Percentiles rank a stretch among this genome's conserved stretches.
phyloP scores from a whole-genome alignment of 306 rosid species.

The Ziziphus jujuba region DNA sequence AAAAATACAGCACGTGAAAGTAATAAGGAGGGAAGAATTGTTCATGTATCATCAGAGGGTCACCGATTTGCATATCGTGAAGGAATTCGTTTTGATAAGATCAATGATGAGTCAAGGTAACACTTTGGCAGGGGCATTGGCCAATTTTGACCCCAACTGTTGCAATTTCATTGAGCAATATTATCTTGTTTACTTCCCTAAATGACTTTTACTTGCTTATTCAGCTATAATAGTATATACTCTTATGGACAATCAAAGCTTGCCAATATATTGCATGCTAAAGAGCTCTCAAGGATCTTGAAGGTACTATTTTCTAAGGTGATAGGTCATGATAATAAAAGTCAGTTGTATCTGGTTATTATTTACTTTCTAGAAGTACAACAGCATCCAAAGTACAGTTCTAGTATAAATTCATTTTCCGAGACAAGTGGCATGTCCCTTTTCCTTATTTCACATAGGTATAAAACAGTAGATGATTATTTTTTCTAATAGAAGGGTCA shows the following conservation, averaged over 20 bases:
- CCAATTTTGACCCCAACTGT: background rate
- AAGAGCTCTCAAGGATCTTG: constrained; percentile 65
- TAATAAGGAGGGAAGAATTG: constrained; percentile 78
- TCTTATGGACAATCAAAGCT: constrained; percentile 98
- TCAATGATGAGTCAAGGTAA: constrained; percentile 72
- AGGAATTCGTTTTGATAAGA: constrained; percentile 70
- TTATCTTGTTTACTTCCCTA: background rate
- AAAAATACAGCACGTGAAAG: constrained; percentile 63
- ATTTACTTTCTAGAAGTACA: background rate
- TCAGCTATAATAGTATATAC: constrained; percentile 50
- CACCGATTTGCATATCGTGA: constrained; percentile 51
- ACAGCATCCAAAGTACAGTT: background rate
- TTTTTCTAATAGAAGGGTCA: background rate
- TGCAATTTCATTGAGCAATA: background rate
- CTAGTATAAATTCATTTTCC: background rate
- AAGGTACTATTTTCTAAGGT: constrained; percentile 43
- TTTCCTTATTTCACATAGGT: no score
- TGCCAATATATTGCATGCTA: constrained; percentile 76
- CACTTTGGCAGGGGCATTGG: constrained; percentile 24
- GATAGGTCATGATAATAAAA: background rate
- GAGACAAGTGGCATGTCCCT: background rate
- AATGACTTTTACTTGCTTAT: background rate
- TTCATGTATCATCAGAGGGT: constrained; percentile 71
- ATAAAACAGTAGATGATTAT: background rate
- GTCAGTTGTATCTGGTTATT: background rate